A percentile compares a stretch with the other conserved stretches of the same genome.
Evolutionary conservation across 2,329 filamentous ascomycete species (phyloP).

Genomic region (Alternaria postmessia): DNA sequence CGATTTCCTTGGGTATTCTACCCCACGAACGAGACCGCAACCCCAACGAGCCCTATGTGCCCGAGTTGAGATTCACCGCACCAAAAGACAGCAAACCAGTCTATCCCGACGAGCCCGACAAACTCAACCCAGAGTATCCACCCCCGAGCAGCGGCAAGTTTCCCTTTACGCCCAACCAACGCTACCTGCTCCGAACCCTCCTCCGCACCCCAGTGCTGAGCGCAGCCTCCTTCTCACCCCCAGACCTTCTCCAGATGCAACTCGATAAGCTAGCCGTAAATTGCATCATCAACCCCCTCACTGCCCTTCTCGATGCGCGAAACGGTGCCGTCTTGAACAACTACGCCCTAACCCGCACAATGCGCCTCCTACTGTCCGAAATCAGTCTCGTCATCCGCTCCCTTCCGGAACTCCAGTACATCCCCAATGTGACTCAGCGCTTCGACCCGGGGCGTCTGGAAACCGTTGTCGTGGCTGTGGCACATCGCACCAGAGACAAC

Average conservation of each 20-base stretch:
- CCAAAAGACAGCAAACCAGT: constrained; percentile 5
- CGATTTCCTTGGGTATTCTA: constrained; percentile 64
- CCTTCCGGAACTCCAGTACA: constrained; percentile 75
- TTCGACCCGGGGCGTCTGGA: constrained; percentile 70
- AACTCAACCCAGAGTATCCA: constrained; percentile 26
- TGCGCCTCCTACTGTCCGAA: constrained; percentile 77
- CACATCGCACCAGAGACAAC: constrained; percentile 63
- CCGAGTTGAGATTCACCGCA: constrained; percentile 24
- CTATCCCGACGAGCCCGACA: constrained; percentile 17
- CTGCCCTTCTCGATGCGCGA: constrained; percentile 76
- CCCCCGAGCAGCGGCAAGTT: constrained; percentile 29
- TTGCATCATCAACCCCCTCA: constrained; percentile 81
- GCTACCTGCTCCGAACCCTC: constrained; percentile 71
- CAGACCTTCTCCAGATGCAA: constrained; percentile 74
- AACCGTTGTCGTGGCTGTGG: constrained; percentile 64
- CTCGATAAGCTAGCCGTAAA: constrained; percentile 80
- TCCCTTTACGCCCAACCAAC: constrained; percentile 54
- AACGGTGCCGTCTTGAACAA: constrained; percentile 78
- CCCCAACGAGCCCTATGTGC: constrained; percentile 34
- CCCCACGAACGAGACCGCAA: constrained; percentile 50
- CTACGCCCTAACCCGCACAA: constrained; percentile 68
- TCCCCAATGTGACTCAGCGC: constrained; percentile 66
- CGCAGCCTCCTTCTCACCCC: constrained; percentile 65
- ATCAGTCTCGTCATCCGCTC: constrained; percentile 73
- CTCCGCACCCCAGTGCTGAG: constrained; percentile 69